Evolutionary conservation across 345 rosid genomes (phyloP).

Genomic region (Dovyalis caffra): DNA sequence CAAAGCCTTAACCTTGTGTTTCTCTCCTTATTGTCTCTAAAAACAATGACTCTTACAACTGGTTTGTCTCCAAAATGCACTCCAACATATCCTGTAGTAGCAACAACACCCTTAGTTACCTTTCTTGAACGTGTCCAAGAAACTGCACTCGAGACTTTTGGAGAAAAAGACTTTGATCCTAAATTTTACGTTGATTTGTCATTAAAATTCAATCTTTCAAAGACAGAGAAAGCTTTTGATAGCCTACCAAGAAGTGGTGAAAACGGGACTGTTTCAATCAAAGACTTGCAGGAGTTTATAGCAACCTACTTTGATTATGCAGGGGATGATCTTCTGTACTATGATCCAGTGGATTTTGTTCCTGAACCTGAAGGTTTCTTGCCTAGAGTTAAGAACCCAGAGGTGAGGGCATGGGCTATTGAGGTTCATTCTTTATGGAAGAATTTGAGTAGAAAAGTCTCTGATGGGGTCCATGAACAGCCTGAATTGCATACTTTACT

Average conservation of each 20-base stretch:
- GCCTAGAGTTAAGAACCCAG: conserved; percentile 58
- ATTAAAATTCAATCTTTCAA: conserved; percentile 46
- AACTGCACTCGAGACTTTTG: conserved; percentile 52
- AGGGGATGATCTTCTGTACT: conserved; percentile 54
- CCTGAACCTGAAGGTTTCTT: conserved; percentile 64
- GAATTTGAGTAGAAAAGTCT: conserved; percentile 56
- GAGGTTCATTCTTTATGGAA: conserved; percentile 83
- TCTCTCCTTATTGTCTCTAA: background rate
- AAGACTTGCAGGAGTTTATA: conserved; percentile 22
- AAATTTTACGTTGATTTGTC: conserved; percentile 70
- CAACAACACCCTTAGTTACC: conserved; percentile 39
- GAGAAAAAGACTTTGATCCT: conserved; percentile 48
- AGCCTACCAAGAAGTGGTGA: conserved; percentile 37
- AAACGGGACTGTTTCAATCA: conserved; percentile 29
- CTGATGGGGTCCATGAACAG: conserved; percentile 43
- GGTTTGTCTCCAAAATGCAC: conserved; percentile 1
- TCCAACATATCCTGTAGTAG: conserved; percentile 1
- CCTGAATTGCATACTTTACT: conserved; percentile 75
- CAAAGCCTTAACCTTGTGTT: background rate
- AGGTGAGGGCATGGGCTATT: conserved; percentile 76
- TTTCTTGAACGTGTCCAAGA: conserved; percentile 71
- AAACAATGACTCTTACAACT: conserved; percentile 3
- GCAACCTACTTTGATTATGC: conserved; percentile 43
- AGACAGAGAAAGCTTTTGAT: conserved; percentile 48
- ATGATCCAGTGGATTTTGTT: conserved; percentile 59